Evolutionary conservation across 148 eudicot genomes (phyloP), one percentile per base, ranked within the genome.

Genomic region (Salicornia ramosissima): DNA sequence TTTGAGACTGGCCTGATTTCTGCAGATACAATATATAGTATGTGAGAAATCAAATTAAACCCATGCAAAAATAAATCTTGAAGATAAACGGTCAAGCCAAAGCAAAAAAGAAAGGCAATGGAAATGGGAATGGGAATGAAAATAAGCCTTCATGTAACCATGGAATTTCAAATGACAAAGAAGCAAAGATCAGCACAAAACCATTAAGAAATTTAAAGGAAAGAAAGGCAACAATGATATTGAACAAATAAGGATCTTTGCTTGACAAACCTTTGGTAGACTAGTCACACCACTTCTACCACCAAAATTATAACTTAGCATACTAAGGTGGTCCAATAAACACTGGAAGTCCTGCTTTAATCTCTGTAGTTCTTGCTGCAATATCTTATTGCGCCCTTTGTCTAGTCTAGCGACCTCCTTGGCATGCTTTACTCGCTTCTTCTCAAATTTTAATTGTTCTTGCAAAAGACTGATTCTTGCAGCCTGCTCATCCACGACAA

Each of bases 401-500:
- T 90, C 96, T 40, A 84, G 68, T 77, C 81, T 80, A 16, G 85
- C 74, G 43, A 84, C 92, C 82, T 88, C 78, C 75, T 87, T 94
- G 66, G 86, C 85, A 86, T 88, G 96, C 86, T 89, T 89, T 55
- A 80, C 80, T 61, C 84, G 83, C 82, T 76, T 77, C 78, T 82
- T 89, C 80, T 85, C 88, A 67, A 94, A 83, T 72, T 86, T 86
- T 77, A 91, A 70, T 65, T 87, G 85, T 67, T 90, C 83, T 70
- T 68, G 83, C 71, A 90, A 78, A 64, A 88, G 74, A 77, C 74
- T 85, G 57, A 80, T 36, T 75, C 78, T 63, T 42, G 80, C 81
- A 63, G 67, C 56, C 56, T 81, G 80, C 56, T 77, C 69, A 58
- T 69, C 69, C 25, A 45, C 66, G 36, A 28, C 13, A 30, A 12